Base-by-base conservation (phyloP, 176 grass and related monocot species). In the Hordeum marinum region DNA sequence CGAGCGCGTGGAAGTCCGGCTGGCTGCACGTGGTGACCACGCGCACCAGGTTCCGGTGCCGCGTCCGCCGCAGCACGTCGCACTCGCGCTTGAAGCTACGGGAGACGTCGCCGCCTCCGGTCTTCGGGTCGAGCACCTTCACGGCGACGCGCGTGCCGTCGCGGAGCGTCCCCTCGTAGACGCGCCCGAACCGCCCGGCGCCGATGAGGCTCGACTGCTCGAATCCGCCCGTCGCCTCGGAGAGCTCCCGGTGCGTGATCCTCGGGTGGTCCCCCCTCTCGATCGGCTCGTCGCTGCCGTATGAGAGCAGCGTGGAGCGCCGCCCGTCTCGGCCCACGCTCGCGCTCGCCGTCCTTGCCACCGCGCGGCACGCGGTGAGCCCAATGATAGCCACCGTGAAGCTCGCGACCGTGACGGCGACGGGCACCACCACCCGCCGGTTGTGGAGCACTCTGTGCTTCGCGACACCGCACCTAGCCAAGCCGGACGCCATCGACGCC, bases 1-100 rank as follows among this genome's bases (percentile, higher is more conserved):
- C 92, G 26, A 97, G 86, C 37, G 95, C 95, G 79, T 93, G 93
- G 82, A 97, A 97, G 29, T 91, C 95, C 39, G 95, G 95, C 77
- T 87, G 88, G 85, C 87, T 94, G 88, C 95, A 97, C 21, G 92
- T 75, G 39, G 95, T 97, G 32, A 97, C 90, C 72, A 97, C 95
- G 55, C 95, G 90, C 57, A 97, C 94, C 37, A 97, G 76, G 86
- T 97, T 97, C 75, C 95, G 71, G 85, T 97, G 95, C 5, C 95
- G 91, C 11, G 92, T 97, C 71, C 89, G 88, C 79, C 92, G 92
- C 20, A 97, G 92, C 41, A 97, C 92, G 32, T 97, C 84, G 78
- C 95, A 97, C 80, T 94, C 95, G 63, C 95, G 75, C 87, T 94
- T 92, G 84, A 97, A 97, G 85, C 95, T 94, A 9, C 90, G 75